Conservation (phyloP, 768 basidiomycete genomes). For the Collybia sp. region DNA sequence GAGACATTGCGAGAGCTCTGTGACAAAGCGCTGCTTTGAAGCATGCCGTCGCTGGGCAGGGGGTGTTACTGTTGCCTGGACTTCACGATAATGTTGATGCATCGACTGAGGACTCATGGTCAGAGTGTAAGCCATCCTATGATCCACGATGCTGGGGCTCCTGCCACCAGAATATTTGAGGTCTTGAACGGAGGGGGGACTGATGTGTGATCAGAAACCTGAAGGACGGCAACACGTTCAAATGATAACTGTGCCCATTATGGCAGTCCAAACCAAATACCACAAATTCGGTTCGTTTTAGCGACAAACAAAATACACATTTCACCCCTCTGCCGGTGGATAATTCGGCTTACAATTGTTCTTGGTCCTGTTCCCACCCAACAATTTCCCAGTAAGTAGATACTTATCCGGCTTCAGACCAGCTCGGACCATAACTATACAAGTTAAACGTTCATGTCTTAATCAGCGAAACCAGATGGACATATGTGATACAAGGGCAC, state of each 20-base stretch:
- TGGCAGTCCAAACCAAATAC: conserved; percentile 17
- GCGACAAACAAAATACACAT: too few species aligned
- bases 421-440: too few species aligned
- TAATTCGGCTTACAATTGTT: too few species aligned
- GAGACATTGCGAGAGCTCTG: conserved; percentile 84
- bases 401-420: too few species aligned
- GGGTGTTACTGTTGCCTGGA: conserved; percentile 20
- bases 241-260: conserved; percentile 22
- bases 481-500: too few species aligned
- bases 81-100: conserved; percentile 30
- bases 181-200: conserved; percentile 16
- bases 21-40: conserved; percentile 61
- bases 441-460: too few species aligned
- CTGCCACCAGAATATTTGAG: conserved; percentile 11
- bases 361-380: too few species aligned
- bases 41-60: conserved; percentile 35
- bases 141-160: conserved; percentile 9
- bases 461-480: too few species aligned
- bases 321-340: too few species aligned
- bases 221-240: conserved; percentile 18
- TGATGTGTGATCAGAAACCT: conserved; percentile 13
- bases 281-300: too few species aligned
- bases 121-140: conserved; percentile 36
- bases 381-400: too few species aligned
- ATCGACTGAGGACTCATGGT: conserved; percentile 30